phyloP scores from a whole-genome alignment of 306 rosid species.

The Bauhinia variegata region DNA sequence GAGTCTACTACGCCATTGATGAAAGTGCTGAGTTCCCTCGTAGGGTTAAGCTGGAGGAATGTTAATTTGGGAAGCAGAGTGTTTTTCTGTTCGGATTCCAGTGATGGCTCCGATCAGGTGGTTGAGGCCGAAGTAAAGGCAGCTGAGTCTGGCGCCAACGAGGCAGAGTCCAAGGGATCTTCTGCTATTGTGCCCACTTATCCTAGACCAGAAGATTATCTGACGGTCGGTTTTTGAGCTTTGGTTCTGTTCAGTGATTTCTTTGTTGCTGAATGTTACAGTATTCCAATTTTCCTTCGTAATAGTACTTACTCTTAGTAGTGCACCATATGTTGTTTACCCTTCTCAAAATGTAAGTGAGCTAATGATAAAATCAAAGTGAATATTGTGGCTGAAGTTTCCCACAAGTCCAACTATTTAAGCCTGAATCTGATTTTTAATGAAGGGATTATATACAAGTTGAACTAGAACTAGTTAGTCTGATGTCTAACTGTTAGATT shows the following conservation, averaged over 20 bases:
- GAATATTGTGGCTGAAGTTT: neutral
- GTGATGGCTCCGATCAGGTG: constrained; percentile 61
- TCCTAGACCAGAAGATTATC: constrained; percentile 93
- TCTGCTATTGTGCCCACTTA: constrained; percentile 82
- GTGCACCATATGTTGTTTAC: neutral
- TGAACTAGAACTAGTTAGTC: neutral
- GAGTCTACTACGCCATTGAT: constrained; percentile 55
- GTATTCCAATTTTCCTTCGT: neutral
- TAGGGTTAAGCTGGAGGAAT: constrained; percentile 41
- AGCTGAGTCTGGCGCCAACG: constrained; percentile 54
- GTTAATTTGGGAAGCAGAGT: constrained; percentile 47
- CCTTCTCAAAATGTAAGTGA: neutral
- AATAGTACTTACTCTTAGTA: neutral
- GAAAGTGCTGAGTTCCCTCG: constrained; percentile 54
- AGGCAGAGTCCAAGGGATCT: constrained; percentile 53
- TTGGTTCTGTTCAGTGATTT: neutral
- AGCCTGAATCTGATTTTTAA: too few relatives aligned
- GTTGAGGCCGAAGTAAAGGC: constrained; percentile 59
- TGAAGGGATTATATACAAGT: neutral
- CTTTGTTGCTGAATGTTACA: constrained; percentile 13
- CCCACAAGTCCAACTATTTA: neutral
- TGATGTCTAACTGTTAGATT: neutral
- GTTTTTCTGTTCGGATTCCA: constrained; percentile 80
- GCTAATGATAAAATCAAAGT: neutral
- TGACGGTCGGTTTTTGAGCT: constrained; percentile 70